A percentile compares a stretch with the other conserved stretches of the same genome.
These are phyloP conservation scores for Aspergillus vadensis DNA, from an alignment of 2,329 filamentous ascomycete species.

Conservation along the genomic window DNA sequence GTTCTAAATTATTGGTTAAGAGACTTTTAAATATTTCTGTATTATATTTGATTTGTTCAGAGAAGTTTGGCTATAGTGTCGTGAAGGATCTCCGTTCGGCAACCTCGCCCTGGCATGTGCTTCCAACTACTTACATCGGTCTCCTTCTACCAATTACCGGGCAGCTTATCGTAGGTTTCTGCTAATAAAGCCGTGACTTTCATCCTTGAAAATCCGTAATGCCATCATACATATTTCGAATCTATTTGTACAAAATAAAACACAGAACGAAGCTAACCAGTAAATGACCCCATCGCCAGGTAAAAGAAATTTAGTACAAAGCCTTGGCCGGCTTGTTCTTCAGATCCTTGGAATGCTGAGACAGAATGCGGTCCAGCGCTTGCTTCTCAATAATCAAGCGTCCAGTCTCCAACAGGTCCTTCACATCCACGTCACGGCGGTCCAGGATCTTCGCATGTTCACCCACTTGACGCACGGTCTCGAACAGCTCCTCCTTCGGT, in stretches of 20 bases:
- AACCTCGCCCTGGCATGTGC: background rate
- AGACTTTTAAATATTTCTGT: background rate
- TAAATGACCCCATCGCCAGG: slow-evolving; percentile 1
- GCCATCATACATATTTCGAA: slow-evolving; percentile 21
- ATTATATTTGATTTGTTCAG: no score
- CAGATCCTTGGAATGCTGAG: slow-evolving; percentile 59
- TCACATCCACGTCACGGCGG: slow-evolving; percentile 85
- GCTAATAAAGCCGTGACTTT: background rate
- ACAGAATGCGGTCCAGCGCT: slow-evolving; percentile 75
- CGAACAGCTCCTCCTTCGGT: slow-evolving; percentile 64
- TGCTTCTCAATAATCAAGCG: slow-evolving; percentile 82
- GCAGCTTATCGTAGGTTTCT: background rate
- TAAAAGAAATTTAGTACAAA: slow-evolving; percentile 28
- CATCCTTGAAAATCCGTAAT: background rate
- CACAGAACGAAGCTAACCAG: slow-evolving; percentile 16
- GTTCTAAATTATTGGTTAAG: background rate
- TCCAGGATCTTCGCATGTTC: slow-evolving; percentile 70
- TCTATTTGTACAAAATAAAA: slow-evolving; percentile 38
- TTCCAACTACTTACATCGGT: background rate
- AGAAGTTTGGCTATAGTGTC: background rate
- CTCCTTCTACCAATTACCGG: background rate
- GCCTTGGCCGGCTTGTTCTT: slow-evolving; percentile 37
- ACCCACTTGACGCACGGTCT: slow-evolving; percentile 64
- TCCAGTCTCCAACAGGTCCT: slow-evolving; percentile 84
- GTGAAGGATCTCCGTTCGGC: background rate